These are phyloP conservation scores for Xylariaceae sp. DNA, from an alignment of 2,329 filamentous ascomycete genomes.

Conservation along the genomic window DNA sequence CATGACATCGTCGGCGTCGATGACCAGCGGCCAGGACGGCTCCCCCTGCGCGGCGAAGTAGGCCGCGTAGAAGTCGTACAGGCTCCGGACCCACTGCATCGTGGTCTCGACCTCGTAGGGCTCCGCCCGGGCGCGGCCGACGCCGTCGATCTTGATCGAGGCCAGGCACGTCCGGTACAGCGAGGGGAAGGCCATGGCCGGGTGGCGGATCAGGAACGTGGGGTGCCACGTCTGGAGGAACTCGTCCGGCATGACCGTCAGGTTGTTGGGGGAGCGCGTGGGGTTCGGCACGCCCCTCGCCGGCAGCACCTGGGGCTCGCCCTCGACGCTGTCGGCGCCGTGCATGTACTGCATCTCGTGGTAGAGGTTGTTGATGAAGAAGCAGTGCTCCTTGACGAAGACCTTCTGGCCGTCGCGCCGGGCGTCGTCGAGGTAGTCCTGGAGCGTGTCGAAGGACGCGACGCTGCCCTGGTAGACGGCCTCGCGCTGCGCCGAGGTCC, in stretches of 20 bases:
- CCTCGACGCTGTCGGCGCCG: background rate
- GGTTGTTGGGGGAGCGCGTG: conserved; percentile 11
- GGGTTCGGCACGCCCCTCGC: conserved; percentile 2
- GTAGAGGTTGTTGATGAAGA: conserved; percentile 5
- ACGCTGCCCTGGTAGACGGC: background rate
- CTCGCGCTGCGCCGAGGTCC: conserved; percentile 4
- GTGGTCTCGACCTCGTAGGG: conserved; percentile 9
- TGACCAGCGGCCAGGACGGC: conserved; percentile 10
- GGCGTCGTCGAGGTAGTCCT: conserved; percentile 10
- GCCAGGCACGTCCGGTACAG: conserved; percentile 9
- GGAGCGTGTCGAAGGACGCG: conserved; percentile 6
- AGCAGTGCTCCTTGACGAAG: conserved; percentile 13
- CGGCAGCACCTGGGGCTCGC: background rate
- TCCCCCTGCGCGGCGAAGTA: conserved; percentile 6
- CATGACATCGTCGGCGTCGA: conserved; percentile 16
- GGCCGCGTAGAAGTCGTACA: conserved; percentile 9
- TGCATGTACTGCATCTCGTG: conserved; percentile 4
- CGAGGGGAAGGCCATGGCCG: conserved; percentile 13
- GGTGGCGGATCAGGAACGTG: conserved; percentile 16
- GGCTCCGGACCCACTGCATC: conserved; percentile 4
- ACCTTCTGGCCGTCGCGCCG: conserved; percentile 7
- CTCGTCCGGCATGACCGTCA: conserved; percentile 11
- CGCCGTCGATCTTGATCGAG: conserved; percentile 6
- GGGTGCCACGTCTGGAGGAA: conserved; percentile 13
- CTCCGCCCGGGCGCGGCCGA: conserved; percentile 2